phyloP scores from a whole-genome alignment of 1,284 basidiomycete species.

The Inonotus obliquus region DNA sequence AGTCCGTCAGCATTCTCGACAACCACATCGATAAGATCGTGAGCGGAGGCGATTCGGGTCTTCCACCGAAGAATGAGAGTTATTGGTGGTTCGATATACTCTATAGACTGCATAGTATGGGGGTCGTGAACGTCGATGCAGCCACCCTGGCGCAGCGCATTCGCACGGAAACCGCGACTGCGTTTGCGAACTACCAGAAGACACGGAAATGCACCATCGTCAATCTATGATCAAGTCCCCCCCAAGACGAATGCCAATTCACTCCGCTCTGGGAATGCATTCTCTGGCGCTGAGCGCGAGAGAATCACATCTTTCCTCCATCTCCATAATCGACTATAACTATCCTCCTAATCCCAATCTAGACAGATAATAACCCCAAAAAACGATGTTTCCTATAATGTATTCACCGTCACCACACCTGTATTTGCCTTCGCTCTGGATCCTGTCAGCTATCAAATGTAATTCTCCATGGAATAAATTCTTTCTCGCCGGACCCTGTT shows the following conservation, averaged over 20 bases:
- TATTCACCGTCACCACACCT: neutral
- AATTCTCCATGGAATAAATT: too few species aligned
- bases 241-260: neutral
- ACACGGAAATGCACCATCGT: neutral
- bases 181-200: neutral
- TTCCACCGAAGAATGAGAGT: neutral
- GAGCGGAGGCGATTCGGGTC: neutral
- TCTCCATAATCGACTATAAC: neutral
- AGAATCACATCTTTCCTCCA: neutral
- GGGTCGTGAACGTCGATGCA: neutral
- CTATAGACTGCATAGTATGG: neutral
- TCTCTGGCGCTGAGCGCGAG: neutral
- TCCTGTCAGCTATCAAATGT: too few species aligned
- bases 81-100: constrained; percentile 1
- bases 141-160: neutral
- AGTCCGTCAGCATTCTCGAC: neutral
- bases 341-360: neutral
- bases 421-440: neutral
- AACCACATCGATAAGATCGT: neutral
- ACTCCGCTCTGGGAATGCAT: neutral
- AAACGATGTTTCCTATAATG: neutral
- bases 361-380: neutral
- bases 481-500: too few species aligned
- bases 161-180: neutral
- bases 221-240: neutral